Percentiles rank a stretch among this genome's conserved stretches.
phyloP scores from a whole-genome alignment of 352 stramenopile species.

The Phytophthora ramorum region DNA sequence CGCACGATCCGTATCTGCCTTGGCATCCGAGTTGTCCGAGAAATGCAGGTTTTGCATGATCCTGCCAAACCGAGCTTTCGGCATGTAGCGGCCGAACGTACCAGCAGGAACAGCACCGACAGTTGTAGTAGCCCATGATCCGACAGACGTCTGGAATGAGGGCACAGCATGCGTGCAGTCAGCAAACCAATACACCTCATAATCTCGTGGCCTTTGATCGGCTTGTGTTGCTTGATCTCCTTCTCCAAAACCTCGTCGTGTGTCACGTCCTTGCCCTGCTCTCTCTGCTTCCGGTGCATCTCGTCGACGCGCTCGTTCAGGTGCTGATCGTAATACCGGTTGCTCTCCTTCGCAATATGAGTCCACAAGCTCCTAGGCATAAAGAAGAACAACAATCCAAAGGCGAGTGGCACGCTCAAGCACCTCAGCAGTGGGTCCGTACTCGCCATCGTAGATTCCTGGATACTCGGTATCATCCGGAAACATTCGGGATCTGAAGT shows the following conservation, averaged over 20 bases:
- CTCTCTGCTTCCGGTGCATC: constrained; percentile 3
- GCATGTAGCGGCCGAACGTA: constrained; percentile 26
- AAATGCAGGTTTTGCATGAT: constrained; percentile 31
- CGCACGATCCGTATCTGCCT: constrained; percentile 8
- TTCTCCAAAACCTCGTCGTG: constrained; percentile 1
- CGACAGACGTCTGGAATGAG: constrained; percentile 3
- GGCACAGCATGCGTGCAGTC: constrained; percentile 12
- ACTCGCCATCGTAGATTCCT: neutral
- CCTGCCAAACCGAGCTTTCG: constrained; percentile 3
- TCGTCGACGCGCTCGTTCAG: constrained; percentile 5
- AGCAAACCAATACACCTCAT: constrained; percentile 21
- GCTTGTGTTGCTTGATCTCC: constrained; percentile 13
- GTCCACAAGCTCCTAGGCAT: constrained; percentile 17
- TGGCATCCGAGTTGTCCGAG: constrained; percentile 2
- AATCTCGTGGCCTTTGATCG: constrained; percentile 17
- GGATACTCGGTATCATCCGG: neutral
- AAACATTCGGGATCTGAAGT: neutral
- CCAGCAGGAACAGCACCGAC: constrained; percentile 10
- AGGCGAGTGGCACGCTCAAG: constrained; percentile 4
- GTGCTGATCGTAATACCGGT: constrained; percentile 23
- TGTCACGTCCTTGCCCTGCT: neutral
- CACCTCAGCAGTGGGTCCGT: neutral
- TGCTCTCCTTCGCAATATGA: constrained; percentile 11
- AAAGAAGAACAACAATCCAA: constrained; percentile 21
- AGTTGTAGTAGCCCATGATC: constrained; percentile 11